These are phyloP conservation scores for Xylariaceae sp. DNA, from an alignment of 2,329 filamentous ascomycete species.

Conservation along the genomic window DNA sequence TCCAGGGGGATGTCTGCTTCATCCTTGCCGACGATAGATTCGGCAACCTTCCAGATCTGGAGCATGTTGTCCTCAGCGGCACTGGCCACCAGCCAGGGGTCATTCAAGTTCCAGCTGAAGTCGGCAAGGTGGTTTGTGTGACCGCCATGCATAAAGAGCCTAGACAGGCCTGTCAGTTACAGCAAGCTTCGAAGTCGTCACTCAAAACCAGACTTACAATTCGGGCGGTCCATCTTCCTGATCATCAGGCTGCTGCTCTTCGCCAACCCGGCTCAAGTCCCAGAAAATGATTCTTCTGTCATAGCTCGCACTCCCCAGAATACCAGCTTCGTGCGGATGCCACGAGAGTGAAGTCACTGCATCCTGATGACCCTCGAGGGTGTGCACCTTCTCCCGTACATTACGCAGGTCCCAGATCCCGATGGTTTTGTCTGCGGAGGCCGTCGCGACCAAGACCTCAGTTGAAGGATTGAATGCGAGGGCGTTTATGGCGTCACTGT, in stretches of 20 bases:
- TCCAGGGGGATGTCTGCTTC: constrained; percentile 67
- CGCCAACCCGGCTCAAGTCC: constrained; percentile 86
- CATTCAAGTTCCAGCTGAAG: constrained; percentile 96
- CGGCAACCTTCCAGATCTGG: constrained; percentile 86
- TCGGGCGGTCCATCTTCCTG: constrained; percentile 92
- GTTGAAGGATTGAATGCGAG: constrained; percentile 86
- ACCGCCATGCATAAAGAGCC: constrained; percentile 96
- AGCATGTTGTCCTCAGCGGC: constrained; percentile 95
- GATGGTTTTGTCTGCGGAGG: constrained; percentile 90
- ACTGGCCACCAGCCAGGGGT: constrained; percentile 93
- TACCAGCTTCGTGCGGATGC: constrained; percentile 85
- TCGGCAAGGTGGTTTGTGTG: constrained; percentile 96
- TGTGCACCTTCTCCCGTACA: constrained; percentile 82
- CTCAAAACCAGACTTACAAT: constrained; percentile 52
- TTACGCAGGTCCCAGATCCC: constrained; percentile 94
- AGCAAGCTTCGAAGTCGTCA: constrained; percentile 7
- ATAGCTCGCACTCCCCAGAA: constrained; percentile 86
- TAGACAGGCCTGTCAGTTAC: too few species aligned
- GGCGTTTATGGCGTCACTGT: constrained; percentile 91
- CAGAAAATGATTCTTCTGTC: constrained; percentile 93
- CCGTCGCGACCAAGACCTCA: constrained; percentile 87
- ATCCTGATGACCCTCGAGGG: constrained; percentile 79
- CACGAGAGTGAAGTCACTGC: constrained; percentile 87
- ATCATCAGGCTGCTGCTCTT: constrained; percentile 92
- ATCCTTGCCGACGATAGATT: constrained; percentile 73